Base-by-base conservation (phyloP, 345 rosid species). In the Eutrema heterophyllum region DNA sequence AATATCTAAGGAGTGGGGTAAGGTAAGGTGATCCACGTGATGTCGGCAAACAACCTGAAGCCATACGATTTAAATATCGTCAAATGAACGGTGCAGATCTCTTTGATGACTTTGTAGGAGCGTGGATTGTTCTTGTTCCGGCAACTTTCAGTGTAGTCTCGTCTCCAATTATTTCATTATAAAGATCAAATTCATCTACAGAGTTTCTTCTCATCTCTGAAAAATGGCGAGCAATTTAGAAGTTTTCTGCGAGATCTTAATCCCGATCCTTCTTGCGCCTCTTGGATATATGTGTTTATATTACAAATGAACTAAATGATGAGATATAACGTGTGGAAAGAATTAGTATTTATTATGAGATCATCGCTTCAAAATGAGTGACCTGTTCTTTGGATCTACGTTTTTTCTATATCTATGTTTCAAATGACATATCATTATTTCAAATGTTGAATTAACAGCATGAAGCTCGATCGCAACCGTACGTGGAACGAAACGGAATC, bases 181-280 rank as follows among this genome's bases (percentile, higher is more conserved):
- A 48, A 27, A 40, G 5, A 32, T 36, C 15, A 36, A 53, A 30
- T 12, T 72, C 53, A 27, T 54, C 64, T 54, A n/a, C n/a, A 45
- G 33, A 36, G 18, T 33, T 46, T 65, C 38, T 67, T 56, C 57
- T 45, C 33, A 36, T 7, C 5, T 5, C 56, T 7, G 40, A 32
- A 81, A 62, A 93, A n/a, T 90, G 98, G 88, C 96, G 32, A 78
- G 61, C 33, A 53, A 81, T 39, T 87, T 90, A 10, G 98, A 82
- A 57, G 88, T 90, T 68, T 74, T 64, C 59, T 93, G 98, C 84
- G 98, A 93, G 78, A 78, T 93, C 76, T 67, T 93, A n/a, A 88
- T 93, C 78, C 96, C 98, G 2, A 65, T 93, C 62, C 44, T 93
- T 71, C 87, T 93, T 32, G 97, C 98, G 5, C 98, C 98, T 26